Evolutionary conservation across 257 asterid genomes (phyloP), one percentile per base, ranked within the genome.

Genomic region (Parsonsia alboflavescens): DNA sequence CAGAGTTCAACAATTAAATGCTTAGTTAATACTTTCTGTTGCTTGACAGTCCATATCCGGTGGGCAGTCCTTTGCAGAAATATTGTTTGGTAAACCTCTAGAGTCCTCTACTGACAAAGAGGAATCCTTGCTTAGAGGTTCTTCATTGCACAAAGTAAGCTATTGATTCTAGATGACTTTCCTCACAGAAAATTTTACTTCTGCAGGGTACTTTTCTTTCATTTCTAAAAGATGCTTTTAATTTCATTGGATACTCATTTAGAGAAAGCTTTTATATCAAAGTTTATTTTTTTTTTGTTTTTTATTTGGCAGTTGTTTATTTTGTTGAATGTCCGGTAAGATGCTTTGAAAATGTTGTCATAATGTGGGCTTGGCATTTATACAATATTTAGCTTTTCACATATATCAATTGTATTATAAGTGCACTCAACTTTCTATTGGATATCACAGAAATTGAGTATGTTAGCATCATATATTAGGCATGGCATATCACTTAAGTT

Each of bases 11-110:
- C 10, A 62, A 74, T 69, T 79, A 50, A 68, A 48, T 62, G 36
- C 52, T 61, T 57, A 62, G 53, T 68, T 62, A 26, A 65, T 56
- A 24, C n/a, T 44, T 74, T 84, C 79, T 76, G 44, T 72, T 85
- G 81, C 57, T 86, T 72, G 73, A 72, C 88, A 94, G 99, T 92
- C 99, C 81, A 94, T 94, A 82, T 86, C 96, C 61, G 97, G 97
- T 72, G 97, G 97, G 15, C 86, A 84, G 59, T 94, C 99, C 69
- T 87, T 90, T 62, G 97, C 99, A 56, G 99, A 94, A 80, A 86
- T 94, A 79, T 86, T 94, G 77, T 80, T 94, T 68, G 97, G 97
- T 80, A 69, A 82, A 78, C 26, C 71, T 26, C 5, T 59, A 22
- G 75, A 57, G 21, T 45, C 70, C 75, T 83, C 91, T 44, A 87